Conservation (phyloP, 345 rosid species). For the Cardamine occulta region DNA sequence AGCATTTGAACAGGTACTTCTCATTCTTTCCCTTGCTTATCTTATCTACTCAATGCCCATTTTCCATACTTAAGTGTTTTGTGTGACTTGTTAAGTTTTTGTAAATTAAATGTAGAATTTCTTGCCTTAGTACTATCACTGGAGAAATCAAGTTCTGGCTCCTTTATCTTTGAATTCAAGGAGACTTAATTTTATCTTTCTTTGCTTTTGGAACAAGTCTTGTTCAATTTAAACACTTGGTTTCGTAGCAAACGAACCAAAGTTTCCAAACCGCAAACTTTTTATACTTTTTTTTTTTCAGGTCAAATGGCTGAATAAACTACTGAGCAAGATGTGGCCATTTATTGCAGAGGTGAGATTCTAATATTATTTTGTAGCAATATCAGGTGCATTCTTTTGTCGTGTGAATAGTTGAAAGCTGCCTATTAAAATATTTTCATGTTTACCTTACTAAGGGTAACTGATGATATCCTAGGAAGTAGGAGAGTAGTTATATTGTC, state of each 20-base stretch:
- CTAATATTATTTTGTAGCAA: not conserved
- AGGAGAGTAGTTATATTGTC: constrained; percentile 21
- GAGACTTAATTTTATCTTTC: not conserved
- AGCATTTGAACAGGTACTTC: constrained; percentile 88
- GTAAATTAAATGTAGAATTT: not conserved
- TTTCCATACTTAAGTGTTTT: constrained; percentile 21
- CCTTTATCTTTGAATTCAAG: constrained; percentile 8
- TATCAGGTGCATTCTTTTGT: not conserved
- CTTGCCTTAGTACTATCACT: not conserved
- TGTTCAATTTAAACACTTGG: constrained; percentile 5
- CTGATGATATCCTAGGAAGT: constrained; percentile 17
- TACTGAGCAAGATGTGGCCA: constrained; percentile 94
- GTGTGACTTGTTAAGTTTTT: not conserved
- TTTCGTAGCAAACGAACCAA: not conserved
- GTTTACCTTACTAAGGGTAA: constrained; percentile 1
- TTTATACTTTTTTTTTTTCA: constrained; percentile 42
- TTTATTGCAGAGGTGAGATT: constrained; percentile 87
- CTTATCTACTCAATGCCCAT: not conserved
- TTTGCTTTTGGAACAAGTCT: constrained; percentile 19
- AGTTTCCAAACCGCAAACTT: not conserved
- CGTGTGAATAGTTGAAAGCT: constrained; percentile 15
- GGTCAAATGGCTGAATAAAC: constrained; percentile 99
- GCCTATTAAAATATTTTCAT: constrained; percentile 10
- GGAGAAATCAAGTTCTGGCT: not conserved
- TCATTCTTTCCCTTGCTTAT: not conserved